Evolutionary conservation across 2,329 filamentous ascomycete species (phyloP).

Genomic region (Chaetothyriales sp.): DNA sequence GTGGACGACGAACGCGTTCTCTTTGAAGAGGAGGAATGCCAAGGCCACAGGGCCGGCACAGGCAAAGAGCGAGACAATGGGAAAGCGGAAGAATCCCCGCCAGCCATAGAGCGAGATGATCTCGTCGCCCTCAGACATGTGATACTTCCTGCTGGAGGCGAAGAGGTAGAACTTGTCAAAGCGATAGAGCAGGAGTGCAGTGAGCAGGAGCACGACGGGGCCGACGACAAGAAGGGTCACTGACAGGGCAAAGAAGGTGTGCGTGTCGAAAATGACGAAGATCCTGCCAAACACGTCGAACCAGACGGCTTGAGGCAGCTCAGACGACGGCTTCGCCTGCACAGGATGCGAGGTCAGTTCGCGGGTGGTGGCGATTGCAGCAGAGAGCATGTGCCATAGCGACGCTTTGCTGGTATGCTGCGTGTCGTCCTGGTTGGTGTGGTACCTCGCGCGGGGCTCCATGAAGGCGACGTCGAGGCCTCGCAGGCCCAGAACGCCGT

Average conservation of each 20-base stretch:
- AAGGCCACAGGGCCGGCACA: constrained; percentile 56
- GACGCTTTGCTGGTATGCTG: constrained; percentile 54
- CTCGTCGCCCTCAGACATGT: constrained; percentile 45
- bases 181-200: constrained; percentile 55
- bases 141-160: constrained; percentile 49
- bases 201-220: constrained; percentile 56
- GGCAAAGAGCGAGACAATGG: constrained; percentile 57
- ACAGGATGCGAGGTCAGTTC: constrained; percentile 52
- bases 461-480: constrained; percentile 90
- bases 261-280: constrained; percentile 66
- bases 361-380: constrained; percentile 60
- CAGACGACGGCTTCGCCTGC: constrained; percentile 8
- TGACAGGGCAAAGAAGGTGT: constrained; percentile 77
- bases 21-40: constrained; percentile 61
- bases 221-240: constrained; percentile 68
- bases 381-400: constrained; percentile 92
- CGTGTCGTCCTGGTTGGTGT: constrained; percentile 78
- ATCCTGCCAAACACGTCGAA: constrained; percentile 77
- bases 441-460: constrained; percentile 71
- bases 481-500: constrained; percentile 62
- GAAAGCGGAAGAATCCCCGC: constrained; percentile 73
- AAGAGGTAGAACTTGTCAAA: constrained; percentile 84
- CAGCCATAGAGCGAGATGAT: constrained; percentile 56
- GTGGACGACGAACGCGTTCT: constrained; percentile 86
- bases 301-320: constrained; percentile 48